Base-by-base conservation (phyloP, 2,329 filamentous ascomycete species). In the Fusarium sp. region DNA sequence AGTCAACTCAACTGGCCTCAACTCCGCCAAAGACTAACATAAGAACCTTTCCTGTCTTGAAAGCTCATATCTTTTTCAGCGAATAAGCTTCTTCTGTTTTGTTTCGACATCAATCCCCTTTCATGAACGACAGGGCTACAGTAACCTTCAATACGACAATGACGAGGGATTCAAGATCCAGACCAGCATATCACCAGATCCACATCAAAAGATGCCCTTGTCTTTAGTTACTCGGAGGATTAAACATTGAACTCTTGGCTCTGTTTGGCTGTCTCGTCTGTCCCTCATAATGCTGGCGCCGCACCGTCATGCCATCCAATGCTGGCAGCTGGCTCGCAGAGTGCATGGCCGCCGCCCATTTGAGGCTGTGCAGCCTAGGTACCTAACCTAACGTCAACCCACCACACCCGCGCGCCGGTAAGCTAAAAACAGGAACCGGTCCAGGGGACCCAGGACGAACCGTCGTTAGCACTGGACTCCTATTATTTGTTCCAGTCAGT, bases 391-490 rank as follows among this genome's bases (percentile, higher is more conserved):
- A 37, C 35, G 35, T 11, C 17, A 37, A n/a, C 49, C 64, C 50
- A 63, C 49, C 50, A 63, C 49, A 52, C 64, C 65, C 65, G 55
- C 39, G 25, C 58, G 60, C 65, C 47, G 60, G 65, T 56, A 66
- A 57, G 65, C 65, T 68, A 68, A 65, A 66, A 68, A 68, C 65
- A 65, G 65, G 60, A 65, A 68, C 65, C 61, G 43, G 50, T 39
- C 51, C 50, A 66, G 63, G 63, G 56, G 47, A 5, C 3, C 43
- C 37, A 65, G 46, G 50, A 53, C 44, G 50, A 68, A 68, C 65
- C 68, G 56, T 50, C 51, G 43, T 52, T 56, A 47, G 61, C 47
- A 33, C 45, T 64, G 20, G 25, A 33, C 44, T 30, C 27, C 27
- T 30, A 11, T 30, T 30, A 30, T 30, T 30, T 30, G 27, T 30